Evolutionary conservation across 305 asterid genomes (phyloP), one percentile per base, ranked within the genome.

Genomic region (Fraxinus nigra): DNA sequence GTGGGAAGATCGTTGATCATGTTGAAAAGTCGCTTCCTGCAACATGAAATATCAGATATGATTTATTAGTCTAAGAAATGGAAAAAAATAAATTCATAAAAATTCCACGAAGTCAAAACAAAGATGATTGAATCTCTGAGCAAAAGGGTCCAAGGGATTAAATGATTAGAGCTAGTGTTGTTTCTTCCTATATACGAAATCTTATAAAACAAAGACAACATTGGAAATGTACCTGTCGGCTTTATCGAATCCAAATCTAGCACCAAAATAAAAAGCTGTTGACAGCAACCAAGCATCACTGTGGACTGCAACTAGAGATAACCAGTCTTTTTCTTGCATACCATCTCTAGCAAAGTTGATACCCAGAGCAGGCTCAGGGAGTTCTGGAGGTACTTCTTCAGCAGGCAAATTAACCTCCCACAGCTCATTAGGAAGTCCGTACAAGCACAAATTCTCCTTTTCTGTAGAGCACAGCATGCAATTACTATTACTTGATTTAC

Each of bases 1-100:
- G 97, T 88, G 28, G 97, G 97, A 61, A 91, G 87, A 72, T 90
- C 93, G 78, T 92, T 93, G 83, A 92, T 90, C 97, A 91, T 83
- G 90, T 84, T 85, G 87, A 93, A 93, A 54, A 93, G 97, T 77
- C 87, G 89, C 81, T 91, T 87, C 93, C 98, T 93, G 91, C 65
- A 88, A 38, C 72, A 43, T 56, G 30, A 84, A 81, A n/a, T n/a
- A 16, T 67, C 4, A 34, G 56, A 33, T 20, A 65, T 61, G 14
- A 72, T 80, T 40, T 26, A 81, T 38, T 22, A 78, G 26, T 54
- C 72, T 24, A 80, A 35, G n/a, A 69, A 78, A 22, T 9, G 3
- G 18, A 43, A 30, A 40, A 7, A 56, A 40, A 24, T 10, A 28
- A 40, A 76, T 43, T 51, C 14, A 24, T 11, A 38, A 26, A 30